Evolutionary conservation across 2,329 filamentous ascomycete genomes (phyloP), one percentile per base, ranked within the genome.

Genomic region (Colletotrichum tropicale): DNA sequence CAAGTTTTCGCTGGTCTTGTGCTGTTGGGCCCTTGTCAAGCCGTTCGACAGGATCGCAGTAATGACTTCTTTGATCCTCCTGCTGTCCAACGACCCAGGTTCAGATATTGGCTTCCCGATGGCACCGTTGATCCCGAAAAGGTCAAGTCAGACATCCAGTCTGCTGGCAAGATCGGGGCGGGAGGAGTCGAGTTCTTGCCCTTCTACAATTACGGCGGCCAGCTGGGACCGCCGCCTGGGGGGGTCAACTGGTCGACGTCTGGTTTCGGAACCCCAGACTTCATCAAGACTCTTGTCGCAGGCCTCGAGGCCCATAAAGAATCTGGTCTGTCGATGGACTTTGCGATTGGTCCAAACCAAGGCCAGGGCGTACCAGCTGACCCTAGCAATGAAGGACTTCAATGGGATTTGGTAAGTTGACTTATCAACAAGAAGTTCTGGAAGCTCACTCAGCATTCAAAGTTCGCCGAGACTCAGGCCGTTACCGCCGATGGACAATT

Each of bases 61-160:
- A 48, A 30, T 4, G 24, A 52, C 65, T 96, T 91, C 86, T 90
- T 94, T 4, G 94, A 69, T 13, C 66, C 66, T 15, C 48, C 34
- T 30, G 15, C 55, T 28, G 36, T 16, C 21, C 36, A 70, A 26
- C 75, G 78, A 2, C 78, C 79, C 9, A 76, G 69, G 18, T 80
- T 80, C 75, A 76, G 79, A 30, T 80, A 80, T 72, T 81, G 81
- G 80, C 75, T 82, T 34, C 81, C 81, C 1, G 80, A 81, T 62
- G 80, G 78, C 16, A 78, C 74, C 24, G 77, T 81, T 12, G 69
- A 78, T 6, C 10, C 65, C 13, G 56, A 65, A 6, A 71, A 62
- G 8, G 71, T 81, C 18, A 52, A 66, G 18, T 32, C 69, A 2
- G 81, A 82, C 38, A 74, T 82, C 21, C 65, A 70, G 16, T 60